A percentile compares a stretch with the other conserved stretches of the same genome.
Conservation (phyloP, 352 stramenopile genomes). For the Phytopythium mirpurense region DNA sequence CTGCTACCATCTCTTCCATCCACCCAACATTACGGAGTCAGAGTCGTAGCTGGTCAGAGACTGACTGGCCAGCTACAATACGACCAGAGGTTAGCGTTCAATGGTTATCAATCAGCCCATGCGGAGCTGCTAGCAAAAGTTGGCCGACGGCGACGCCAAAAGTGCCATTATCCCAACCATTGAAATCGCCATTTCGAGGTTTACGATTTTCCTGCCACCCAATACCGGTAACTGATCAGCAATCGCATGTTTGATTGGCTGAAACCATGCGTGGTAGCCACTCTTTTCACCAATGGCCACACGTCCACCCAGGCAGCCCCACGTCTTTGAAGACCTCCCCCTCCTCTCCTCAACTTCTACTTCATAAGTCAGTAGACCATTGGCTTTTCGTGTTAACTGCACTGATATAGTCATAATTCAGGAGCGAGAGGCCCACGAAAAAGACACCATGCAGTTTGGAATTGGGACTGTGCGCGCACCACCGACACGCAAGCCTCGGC, state of each 20-base stretch:
- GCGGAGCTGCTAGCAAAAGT: too few species aligned
- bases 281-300: neutral
- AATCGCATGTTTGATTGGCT: neutral
- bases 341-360: conserved; percentile 1
- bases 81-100: too few species aligned
- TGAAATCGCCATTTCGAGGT: neutral
- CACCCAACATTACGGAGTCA: too few species aligned
- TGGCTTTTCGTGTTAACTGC: neutral
- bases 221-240: conserved; percentile 2
- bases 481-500: conserved; percentile 1
- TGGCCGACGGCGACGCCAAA: too few species aligned
- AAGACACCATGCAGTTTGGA: neutral
- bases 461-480: neutral
- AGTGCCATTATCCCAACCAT: too few species aligned
- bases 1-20: too few species aligned
- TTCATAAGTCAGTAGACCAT: neutral
- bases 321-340: neutral
- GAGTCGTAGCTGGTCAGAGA: too few species aligned
- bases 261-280: neutral
- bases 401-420: neutral
- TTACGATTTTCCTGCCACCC: too few species aligned
- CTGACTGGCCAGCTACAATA: too few species aligned
- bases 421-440: neutral
- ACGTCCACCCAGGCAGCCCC: conserved; percentile 1
- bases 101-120: too few species aligned